Evolutionary conservation across 1,139 yeast species (phyloP).

Genomic region (Kazachstania sp.): DNA sequence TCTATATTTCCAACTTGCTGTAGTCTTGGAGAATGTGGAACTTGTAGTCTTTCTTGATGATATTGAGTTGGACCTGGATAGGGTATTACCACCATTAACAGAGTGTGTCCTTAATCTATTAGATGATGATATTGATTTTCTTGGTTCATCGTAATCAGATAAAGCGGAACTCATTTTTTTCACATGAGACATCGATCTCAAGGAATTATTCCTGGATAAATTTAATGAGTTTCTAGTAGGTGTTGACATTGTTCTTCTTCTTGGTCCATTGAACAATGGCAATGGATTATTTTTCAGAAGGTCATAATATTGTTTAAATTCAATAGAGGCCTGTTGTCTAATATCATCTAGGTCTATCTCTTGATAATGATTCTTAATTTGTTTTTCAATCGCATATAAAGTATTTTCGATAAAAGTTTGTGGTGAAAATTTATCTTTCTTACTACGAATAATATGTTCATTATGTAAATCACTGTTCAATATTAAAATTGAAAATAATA

Average conservation of each 20-base stretch:
- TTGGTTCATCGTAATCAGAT: slow-evolving; percentile 2
- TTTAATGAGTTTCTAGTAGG: not conserved
- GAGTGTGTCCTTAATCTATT: not conserved
- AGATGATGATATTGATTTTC: not conserved
- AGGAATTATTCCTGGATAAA: slow-evolving; percentile 3
- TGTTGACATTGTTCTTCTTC: not conserved
- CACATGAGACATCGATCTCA: slow-evolving; percentile 1
- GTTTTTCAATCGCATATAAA: slow-evolving; percentile 35
- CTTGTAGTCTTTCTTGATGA: not conserved
- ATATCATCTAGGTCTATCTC: slow-evolving; percentile 3
- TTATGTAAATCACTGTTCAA: slow-evolving; percentile 65
- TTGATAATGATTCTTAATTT: slow-evolving; percentile 15
- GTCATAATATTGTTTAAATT: slow-evolving; percentile 12
- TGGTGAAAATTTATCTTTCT: slow-evolving; percentile 27
- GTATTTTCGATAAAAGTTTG: slow-evolving; percentile 46
- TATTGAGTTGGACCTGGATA: slow-evolving; percentile 3
- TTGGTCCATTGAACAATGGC: slow-evolving; percentile 7
- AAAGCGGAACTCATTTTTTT: not conserved
- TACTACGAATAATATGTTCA: slow-evolving; percentile 28
- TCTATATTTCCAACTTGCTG: slow-evolving; percentile 22
- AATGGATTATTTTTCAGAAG: slow-evolving; percentile 8
- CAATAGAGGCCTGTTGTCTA: slow-evolving; percentile 7
- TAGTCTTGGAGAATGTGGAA: slow-evolving; percentile 7
- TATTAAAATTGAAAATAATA: slow-evolving; percentile 64
- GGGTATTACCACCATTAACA: not conserved